These are phyloP conservation scores for Rubia tinctorum DNA, from an alignment of 305 asterid species.

Conservation along the genomic window DNA sequence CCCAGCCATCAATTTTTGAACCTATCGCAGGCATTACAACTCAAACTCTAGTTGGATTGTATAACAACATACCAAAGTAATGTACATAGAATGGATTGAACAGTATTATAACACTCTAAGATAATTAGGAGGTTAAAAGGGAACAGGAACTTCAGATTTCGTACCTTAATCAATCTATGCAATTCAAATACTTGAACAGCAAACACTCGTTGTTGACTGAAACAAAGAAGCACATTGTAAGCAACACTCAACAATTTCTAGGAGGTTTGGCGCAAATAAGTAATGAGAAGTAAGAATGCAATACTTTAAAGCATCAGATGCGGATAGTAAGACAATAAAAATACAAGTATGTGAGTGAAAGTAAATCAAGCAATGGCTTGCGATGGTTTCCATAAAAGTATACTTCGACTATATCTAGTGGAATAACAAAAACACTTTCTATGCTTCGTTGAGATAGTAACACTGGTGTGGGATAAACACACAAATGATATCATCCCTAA, in stretches of 20 bases:
- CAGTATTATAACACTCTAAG: background rate
- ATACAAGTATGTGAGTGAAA: background rate
- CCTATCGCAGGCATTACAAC: conserved; percentile 38
- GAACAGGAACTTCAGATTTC: background rate
- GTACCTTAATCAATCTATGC: conserved; percentile 85
- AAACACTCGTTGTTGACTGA: conserved; percentile 88
- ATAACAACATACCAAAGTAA: background rate
- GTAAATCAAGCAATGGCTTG: background rate
- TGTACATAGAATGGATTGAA: background rate
- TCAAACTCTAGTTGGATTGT: background rate
- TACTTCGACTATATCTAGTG: too few species aligned
- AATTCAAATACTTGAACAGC: conserved; percentile 95
- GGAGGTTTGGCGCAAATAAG: background rate
- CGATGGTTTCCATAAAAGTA: background rate
- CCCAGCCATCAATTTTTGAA: conserved; percentile 66
- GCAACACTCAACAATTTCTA: background rate
- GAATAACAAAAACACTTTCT: background rate
- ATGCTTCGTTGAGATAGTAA: background rate
- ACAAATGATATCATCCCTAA: background rate
- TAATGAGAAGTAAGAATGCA: background rate
- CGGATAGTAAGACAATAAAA: background rate
- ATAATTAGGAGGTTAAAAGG: conserved; percentile 4
- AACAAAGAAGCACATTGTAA: conserved; percentile 18
- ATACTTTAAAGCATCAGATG: background rate
- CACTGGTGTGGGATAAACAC: background rate